Evolutionary conservation across 257 asterid genomes (phyloP).

Genomic region (Salvia splendens): DNA sequence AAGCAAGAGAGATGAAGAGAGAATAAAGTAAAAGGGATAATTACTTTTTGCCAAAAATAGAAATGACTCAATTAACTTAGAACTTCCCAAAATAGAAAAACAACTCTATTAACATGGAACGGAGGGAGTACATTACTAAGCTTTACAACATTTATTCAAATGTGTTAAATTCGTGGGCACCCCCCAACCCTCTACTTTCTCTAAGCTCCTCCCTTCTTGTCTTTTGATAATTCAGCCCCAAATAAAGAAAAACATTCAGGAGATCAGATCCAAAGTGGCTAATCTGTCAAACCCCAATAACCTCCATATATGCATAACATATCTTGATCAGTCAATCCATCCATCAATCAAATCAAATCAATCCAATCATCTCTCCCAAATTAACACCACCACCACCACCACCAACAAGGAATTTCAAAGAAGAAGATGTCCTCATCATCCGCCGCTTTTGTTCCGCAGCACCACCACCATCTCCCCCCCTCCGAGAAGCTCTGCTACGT

Average conservation of each 20-base stretch:
- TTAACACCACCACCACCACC: constrained; percentile 11
- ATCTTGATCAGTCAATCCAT: constrained; percentile 69
- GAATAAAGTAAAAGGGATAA: too few relatives aligned
- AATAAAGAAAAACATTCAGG: constrained; percentile 33
- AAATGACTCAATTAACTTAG: too few relatives aligned
- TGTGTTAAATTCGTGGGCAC: constrained; percentile 37
- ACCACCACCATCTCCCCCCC: constrained; percentile 73
- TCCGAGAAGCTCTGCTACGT: constrained; percentile 96
- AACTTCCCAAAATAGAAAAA: too few relatives aligned
- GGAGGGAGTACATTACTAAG: too few relatives aligned
- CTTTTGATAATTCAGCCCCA: constrained; percentile 35
- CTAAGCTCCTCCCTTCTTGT: constrained; percentile 20
- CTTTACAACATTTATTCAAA: not conserved
- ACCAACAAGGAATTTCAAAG: not conserved
- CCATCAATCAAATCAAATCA: constrained; percentile 91
- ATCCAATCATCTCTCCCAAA: too few relatives aligned
- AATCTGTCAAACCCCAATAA: constrained; percentile 47
- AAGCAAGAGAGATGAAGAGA: too few relatives aligned
- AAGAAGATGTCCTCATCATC: constrained; percentile 82
- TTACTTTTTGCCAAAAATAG: too few relatives aligned
- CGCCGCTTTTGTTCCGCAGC: constrained; percentile 68
- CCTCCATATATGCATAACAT: constrained; percentile 42
- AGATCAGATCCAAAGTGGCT: constrained; percentile 67
- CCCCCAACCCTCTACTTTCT: constrained; percentile 8
- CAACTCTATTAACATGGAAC: too few relatives aligned